Base-by-base conservation (phyloP, 495 filamentous ascomycete species). In the Lentithecium fluviatile region DNA sequence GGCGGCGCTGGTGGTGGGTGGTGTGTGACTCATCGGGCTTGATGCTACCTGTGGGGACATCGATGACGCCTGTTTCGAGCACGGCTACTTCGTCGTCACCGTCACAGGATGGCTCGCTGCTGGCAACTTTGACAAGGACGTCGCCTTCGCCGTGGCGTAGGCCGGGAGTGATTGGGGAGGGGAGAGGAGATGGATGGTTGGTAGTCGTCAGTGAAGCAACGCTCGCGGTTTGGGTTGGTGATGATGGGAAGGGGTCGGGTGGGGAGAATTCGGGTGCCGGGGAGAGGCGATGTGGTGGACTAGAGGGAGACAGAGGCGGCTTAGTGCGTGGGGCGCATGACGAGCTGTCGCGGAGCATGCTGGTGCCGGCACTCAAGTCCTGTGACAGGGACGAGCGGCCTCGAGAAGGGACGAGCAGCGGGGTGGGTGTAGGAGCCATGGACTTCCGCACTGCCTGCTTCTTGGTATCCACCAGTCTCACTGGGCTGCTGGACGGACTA, bases 81-180 rank as follows among this genome's bases (percentile, higher is more conserved):
- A 63, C 34, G 5, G 51, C 12, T n/a, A 63, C 29, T 12, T 66
- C 63, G 20, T 64, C 62, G 40, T 58, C 56, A 13, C 56, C 62
- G 15, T 49, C 58, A 23, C 60, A 62, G n/a, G 56, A 64, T 15
- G 56, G 61, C 53, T 69, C 66, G 37, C 66, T 69, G 24, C 62
- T 37, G 8, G 62, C 66, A n/a, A 69, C 66, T 56, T 65, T 62
- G 20, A 69, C 66, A n/a, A 54, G 12, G 13, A 69, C 34, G 26
- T 68, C 65, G 5, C 13, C 37, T 40, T 60, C 65, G n/a, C 65
- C 54, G 40, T 49, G 34, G 13, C 66, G 61, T 0, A 57, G 51
- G 10, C 66, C 62, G 23, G 66, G 66, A n/a, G 66, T 69, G 19
- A 65, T 37, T 4, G 66, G 66, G 5, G 66, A 69, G 12, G 66